Evolutionary conservation across 2,329 filamentous ascomycete genomes (phyloP).

Genomic region (Talaromyces funiculosus): DNA sequence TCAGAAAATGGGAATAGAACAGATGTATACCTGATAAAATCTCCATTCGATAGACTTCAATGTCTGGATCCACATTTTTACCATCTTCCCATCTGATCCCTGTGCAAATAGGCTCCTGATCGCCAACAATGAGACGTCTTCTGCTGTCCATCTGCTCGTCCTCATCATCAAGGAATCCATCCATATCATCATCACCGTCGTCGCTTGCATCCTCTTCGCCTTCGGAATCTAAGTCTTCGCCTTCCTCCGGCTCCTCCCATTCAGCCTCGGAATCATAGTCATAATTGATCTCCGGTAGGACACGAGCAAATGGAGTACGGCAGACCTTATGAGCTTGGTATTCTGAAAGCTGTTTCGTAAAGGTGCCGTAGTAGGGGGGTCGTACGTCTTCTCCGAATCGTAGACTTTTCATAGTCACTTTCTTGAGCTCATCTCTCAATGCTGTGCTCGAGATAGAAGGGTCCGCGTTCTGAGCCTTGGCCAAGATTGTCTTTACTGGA

Average conservation of each 20-base stretch:
- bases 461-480: slow-evolving; percentile 46
- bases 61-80: slow-evolving; percentile 42
- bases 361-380: slow-evolving; percentile 59
- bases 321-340: slow-evolving; percentile 42
- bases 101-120: slow-evolving; percentile 69
- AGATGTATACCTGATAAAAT: slow-evolving; percentile 59
- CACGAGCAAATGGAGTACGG: slow-evolving; percentile 50
- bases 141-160: slow-evolving; percentile 54
- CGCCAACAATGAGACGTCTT: slow-evolving; percentile 55
- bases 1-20: background rate
- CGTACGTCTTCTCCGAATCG: slow-evolving; percentile 59
- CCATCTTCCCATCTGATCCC: slow-evolving; percentile 76
- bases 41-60: slow-evolving; percentile 64
- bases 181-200: slow-evolving; percentile 76
- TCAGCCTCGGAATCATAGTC: slow-evolving; percentile 61
- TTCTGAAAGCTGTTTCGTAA: slow-evolving; percentile 44
- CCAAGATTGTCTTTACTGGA: slow-evolving; percentile 57
- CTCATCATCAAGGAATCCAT: slow-evolving; percentile 83
- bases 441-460: slow-evolving; percentile 26
- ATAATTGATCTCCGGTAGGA: slow-evolving; percentile 53
- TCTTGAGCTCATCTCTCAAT: slow-evolving; percentile 36
- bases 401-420: slow-evolving; percentile 53
- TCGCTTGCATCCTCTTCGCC: slow-evolving; percentile 58
- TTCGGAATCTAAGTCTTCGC: slow-evolving; percentile 61
- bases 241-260: slow-evolving; percentile 67